A percentile compares a stretch with the other conserved stretches of the same genome.
phyloP scores from a whole-genome alignment of 2,329 filamentous ascomycete species.

The Cordyceps javanica region DNA sequence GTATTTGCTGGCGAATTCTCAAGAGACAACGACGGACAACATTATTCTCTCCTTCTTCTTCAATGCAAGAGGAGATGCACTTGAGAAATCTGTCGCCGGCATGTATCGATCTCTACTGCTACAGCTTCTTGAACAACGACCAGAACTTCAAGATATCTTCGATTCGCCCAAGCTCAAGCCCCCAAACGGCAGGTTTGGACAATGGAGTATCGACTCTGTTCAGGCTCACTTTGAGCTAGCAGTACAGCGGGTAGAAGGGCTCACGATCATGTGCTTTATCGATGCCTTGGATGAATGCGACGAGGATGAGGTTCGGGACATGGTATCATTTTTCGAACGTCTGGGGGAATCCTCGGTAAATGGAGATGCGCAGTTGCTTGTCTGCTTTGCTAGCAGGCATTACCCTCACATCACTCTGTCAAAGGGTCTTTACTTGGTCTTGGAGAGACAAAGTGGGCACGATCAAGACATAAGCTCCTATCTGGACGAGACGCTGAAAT shows the following conservation, averaged over 20 bases:
- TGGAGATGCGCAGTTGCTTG: constrained; percentile 17
- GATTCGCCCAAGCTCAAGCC: neutral
- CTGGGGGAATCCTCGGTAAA: constrained; percentile 24
- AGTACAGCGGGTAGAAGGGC: constrained; percentile 26
- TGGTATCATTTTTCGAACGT: constrained; percentile 35
- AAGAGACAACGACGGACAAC: too few relatives aligned
- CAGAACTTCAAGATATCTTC: constrained; percentile 19
- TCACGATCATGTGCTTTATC: too few relatives aligned
- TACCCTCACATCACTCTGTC: constrained; percentile 36
- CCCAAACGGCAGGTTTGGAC: neutral
- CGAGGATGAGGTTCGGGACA: constrained; percentile 32
- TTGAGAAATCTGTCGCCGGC: constrained; percentile 39
- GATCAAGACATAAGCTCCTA: constrained; percentile 20
- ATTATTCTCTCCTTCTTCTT: constrained; percentile 41
- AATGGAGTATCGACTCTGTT: neutral
- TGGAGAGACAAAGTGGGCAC: constrained; percentile 24
- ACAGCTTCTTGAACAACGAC: constrained; percentile 27
- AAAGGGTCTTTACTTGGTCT: constrained; percentile 18
- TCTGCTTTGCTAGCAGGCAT: constrained; percentile 42
- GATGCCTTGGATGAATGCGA: too few relatives aligned
- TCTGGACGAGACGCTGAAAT: constrained; percentile 12
- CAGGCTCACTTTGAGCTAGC: neutral
- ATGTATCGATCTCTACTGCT: constrained; percentile 43
- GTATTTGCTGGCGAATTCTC: too few relatives aligned
- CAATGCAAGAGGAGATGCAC: constrained; percentile 35